Evolutionary conservation across 257 asterid species (phyloP).

Genomic region (Scutellaria minor): DNA sequence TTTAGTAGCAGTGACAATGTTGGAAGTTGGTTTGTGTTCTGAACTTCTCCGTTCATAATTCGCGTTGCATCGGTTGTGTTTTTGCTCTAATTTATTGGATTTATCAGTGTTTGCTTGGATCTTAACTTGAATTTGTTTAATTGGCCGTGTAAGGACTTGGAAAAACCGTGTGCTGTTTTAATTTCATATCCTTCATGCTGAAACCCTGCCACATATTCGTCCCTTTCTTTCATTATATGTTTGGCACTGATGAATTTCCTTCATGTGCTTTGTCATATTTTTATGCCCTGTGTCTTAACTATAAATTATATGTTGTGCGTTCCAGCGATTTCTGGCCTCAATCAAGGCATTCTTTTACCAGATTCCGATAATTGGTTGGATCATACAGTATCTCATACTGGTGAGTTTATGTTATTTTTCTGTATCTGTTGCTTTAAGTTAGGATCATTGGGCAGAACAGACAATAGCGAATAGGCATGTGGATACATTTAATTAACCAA

Average conservation of each 20-base stretch:
- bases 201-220: background rate
- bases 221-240: constrained; percentile 7
- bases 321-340: constrained; percentile 87
- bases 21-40: background rate
- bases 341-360: constrained; percentile 74
- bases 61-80: background rate
- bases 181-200: constrained; percentile 8
- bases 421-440: constrained; percentile 1
- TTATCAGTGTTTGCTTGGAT: constrained; percentile 16
- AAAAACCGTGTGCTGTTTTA: no score
- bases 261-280: background rate
- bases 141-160: constrained; percentile 23
- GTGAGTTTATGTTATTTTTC: constrained; percentile 45
- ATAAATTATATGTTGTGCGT: constrained; percentile 29
- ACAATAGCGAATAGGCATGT: background rate
- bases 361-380: constrained; percentile 84
- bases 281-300: constrained; percentile 21
- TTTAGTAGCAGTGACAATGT: no score
- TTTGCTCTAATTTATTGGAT: constrained; percentile 13
- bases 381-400: constrained; percentile 65
- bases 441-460: background rate
- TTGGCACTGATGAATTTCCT: constrained; percentile 11
- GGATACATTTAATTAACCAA: constrained; percentile 22
- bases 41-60: constrained; percentile 15
- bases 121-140: constrained; percentile 9